phyloP scores from a whole-genome alignment of 2,329 filamentous ascomycete species.

The Phaeosphaeriaceae sp. region DNA sequence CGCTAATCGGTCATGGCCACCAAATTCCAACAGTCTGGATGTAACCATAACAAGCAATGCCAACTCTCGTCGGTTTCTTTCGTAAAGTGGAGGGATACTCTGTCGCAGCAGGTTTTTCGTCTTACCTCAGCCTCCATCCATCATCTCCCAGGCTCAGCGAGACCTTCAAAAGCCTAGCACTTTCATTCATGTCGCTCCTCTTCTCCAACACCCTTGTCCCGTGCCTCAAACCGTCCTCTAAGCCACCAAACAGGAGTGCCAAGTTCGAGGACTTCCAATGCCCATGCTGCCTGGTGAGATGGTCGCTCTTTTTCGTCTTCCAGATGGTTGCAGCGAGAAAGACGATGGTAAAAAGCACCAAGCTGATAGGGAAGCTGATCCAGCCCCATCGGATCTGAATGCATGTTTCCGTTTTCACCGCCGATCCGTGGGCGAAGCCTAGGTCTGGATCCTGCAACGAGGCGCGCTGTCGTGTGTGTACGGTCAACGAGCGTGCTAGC shows the following conservation, averaged over 20 bases:
- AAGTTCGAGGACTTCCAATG: not conserved
- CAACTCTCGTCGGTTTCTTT: no score
- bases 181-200: not conserved
- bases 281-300: not conserved
- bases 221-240: not conserved
- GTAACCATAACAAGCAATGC: no score
- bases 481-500: not conserved
- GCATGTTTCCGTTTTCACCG: not conserved
- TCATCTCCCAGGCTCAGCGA: not conserved
- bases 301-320: not conserved
- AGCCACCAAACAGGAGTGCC: not conserved
- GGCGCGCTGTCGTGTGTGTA: not conserved
- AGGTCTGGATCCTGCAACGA: not conserved
- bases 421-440: not conserved
- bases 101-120: no score
- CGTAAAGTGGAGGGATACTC: no score
- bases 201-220: not conserved
- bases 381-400: not conserved
- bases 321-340: not conserved
- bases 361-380: not conserved
- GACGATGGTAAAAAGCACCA: not conserved
- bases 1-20: no score
- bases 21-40: no score
- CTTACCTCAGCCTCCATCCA: not conserved
- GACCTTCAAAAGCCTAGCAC: not conserved